A percentile compares a stretch with the other conserved stretches of the same genome.
phyloP scores from a whole-genome alignment of 2,329 filamentous ascomycete genomes.

The Colletotrichum sublineola region DNA sequence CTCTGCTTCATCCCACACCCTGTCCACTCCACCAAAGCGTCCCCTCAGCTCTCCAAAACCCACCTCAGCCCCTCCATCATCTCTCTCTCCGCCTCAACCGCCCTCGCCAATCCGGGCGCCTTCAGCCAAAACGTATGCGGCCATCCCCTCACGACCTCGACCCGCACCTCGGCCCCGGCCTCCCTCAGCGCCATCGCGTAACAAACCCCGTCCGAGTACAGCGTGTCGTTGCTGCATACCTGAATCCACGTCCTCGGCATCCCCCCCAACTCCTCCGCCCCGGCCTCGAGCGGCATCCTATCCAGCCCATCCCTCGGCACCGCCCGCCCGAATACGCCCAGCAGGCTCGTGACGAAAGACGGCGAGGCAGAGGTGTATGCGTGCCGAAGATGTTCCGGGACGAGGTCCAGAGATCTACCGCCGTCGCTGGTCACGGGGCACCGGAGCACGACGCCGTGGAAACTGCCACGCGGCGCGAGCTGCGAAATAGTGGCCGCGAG shows the following conservation, averaged over 20 bases:
- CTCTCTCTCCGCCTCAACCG: constrained; percentile 56
- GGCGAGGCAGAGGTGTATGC: constrained; percentile 57
- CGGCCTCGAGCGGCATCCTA: constrained; percentile 58
- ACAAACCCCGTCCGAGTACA: constrained; percentile 65
- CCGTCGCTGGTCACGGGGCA: constrained; percentile 63
- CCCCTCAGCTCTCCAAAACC: constrained; percentile 48
- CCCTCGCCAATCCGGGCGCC: constrained; percentile 56
- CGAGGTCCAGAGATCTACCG: constrained; percentile 51
- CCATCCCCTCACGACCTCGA: constrained; percentile 60
- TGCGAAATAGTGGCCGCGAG: constrained; percentile 61
- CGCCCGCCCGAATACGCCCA: constrained; percentile 50
- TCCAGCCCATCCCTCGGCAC: constrained; percentile 57
- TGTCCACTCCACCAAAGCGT: not conserved
- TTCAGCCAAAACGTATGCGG: constrained; percentile 68
- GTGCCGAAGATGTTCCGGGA: constrained; percentile 53
- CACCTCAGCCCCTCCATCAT: constrained; percentile 59
- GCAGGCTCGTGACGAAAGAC: constrained; percentile 54
- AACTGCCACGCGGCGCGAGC: constrained; percentile 43
- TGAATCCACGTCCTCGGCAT: constrained; percentile 63
- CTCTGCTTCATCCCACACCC: not conserved
- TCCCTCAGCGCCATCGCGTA: constrained; percentile 59
- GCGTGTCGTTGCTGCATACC: constrained; percentile 63
- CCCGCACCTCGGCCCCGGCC: constrained; percentile 55
- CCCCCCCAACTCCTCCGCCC: constrained; percentile 47
- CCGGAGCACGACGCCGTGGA: constrained; percentile 60